phyloP scores from a whole-genome alignment of 1,284 basidiomycete genomes.

The Trametes sp. region DNA sequence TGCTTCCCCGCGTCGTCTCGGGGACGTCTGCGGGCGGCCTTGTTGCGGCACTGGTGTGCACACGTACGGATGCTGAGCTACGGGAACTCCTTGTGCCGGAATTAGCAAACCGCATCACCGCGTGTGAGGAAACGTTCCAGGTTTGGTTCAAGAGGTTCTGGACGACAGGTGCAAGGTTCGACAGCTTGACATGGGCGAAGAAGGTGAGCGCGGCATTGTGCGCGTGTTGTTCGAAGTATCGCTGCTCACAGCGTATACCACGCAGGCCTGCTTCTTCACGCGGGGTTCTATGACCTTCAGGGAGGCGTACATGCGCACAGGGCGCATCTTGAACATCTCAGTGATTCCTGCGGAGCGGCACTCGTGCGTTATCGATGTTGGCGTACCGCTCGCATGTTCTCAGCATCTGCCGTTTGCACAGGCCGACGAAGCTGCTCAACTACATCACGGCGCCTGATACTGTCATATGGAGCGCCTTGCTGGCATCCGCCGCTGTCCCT shows the following conservation, averaged over 20 bases:
- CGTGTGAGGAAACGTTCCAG: slow-evolving; percentile 85
- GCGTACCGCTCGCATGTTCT: neutral
- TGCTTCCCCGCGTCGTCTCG: slow-evolving; percentile 90
- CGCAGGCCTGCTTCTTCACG: slow-evolving; percentile 85
- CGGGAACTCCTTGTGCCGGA: slow-evolving; percentile 79
- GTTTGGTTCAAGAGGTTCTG: slow-evolving; percentile 87
- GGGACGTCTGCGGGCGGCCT: slow-evolving; percentile 96
- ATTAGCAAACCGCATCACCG: slow-evolving; percentile 88
- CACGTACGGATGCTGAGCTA: slow-evolving; percentile 90
- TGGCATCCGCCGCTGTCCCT: slow-evolving; percentile 87
- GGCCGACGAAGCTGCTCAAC: slow-evolving; percentile 95
- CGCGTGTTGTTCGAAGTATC: neutral
- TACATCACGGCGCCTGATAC: slow-evolving; percentile 95
- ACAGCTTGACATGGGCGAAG: slow-evolving; percentile 89
- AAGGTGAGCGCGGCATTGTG: slow-evolving; percentile 61
- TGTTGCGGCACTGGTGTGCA: slow-evolving; percentile 87
- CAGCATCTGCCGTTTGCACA: slow-evolving; percentile 39
- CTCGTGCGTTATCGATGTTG: slow-evolving; percentile 61
- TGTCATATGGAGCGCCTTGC: slow-evolving; percentile 77
- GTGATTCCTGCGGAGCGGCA: slow-evolving; percentile 96
- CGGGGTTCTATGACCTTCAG: slow-evolving; percentile 94
- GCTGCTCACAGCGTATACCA: slow-evolving; percentile 22
- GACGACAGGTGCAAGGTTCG: slow-evolving; percentile 93
- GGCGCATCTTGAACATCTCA: slow-evolving; percentile 92
- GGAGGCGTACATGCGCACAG: slow-evolving; percentile 94